Base-by-base conservation (phyloP, 345 rosid species). In the Psidium guajava region DNA sequence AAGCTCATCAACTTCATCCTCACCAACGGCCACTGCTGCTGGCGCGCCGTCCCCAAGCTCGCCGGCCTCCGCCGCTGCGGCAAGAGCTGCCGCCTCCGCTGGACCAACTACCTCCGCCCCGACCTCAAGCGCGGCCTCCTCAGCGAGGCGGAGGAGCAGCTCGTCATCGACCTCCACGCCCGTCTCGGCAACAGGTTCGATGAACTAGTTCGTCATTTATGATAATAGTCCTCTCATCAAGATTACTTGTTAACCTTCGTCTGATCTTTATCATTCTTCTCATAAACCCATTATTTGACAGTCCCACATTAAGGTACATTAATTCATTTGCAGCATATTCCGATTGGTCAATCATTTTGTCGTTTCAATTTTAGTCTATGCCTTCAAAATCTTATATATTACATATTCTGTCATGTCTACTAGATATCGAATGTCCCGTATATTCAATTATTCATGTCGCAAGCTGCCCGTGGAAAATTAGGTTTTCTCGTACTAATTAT, bases 101-200 rank as follows among this genome's bases (percentile, higher is more conserved):
- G 98, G 98, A 95, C 96, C 83, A 95, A 95, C 86, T 95, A 95
- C 87, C 98, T 95, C 73, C 93, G 98, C n/a, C 98, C 98, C 11
- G 98, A 95, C 92, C 90, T 95, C 92, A 95, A 95, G 90, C 89
- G 98, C 81, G 98, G 98, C 25, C 94, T 95, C 36, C 96, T 95
- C 21, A 92, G 92, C 12, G 94, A 93, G 50, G 86, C 93, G 13
- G 98, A 95, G 85, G 98, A 95, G 83, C 92, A 95, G 54, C 84
- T 93, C 54, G 98, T 95, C 51, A 95, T 95, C 75, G 96, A 95
- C 85, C 98, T 95, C 57, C 98, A 95, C 77, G 91, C 93, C 54
- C 95, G 89, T 82, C 96, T 95, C 49, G 98, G 98, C 90, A 95
- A 95, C 80, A 91, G 98, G 98, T 94, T 28, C 51, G 73, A 14